phyloP scores from a whole-genome alignment of 2,329 filamentous ascomycete genomes.

The Fusarium annulatum region DNA sequence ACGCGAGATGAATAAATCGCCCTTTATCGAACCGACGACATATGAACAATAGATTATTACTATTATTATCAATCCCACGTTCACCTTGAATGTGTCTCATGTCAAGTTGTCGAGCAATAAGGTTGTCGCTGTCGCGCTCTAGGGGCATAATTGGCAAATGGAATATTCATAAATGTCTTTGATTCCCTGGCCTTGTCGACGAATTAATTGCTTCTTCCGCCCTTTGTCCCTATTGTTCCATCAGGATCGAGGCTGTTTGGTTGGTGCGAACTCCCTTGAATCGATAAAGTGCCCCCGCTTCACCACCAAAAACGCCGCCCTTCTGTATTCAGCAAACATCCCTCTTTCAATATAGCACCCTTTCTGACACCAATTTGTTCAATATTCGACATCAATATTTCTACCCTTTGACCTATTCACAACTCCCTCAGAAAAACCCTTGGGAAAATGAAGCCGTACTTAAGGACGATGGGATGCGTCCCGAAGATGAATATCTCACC shows the following conservation, averaged over 20 bases:
- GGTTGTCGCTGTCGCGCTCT: neutral
- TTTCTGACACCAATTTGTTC: conserved; percentile 3
- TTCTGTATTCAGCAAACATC: conserved; percentile 9
- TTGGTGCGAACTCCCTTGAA: conserved; percentile 32
- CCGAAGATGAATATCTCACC: conserved; percentile 19
- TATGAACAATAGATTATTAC: conserved; percentile 4
- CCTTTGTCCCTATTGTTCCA: conserved; percentile 29
- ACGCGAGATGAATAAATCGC: conserved; percentile 7
- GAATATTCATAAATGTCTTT: conserved; percentile 19
- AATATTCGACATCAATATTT: conserved; percentile 32
- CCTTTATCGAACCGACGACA: conserved; percentile 10
- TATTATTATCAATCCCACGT: neutral
- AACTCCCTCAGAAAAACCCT: conserved; percentile 28
- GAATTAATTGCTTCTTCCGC: conserved; percentile 26
- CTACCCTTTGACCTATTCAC: conserved; percentile 25
- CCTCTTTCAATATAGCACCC: conserved; percentile 26
- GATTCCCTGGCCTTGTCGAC: conserved; percentile 6
- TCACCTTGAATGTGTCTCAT: conserved; percentile 2
- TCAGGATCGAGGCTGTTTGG: neutral
- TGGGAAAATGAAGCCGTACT: conserved; percentile 36
- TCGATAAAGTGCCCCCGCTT: conserved; percentile 21
- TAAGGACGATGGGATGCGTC: conserved; percentile 32
- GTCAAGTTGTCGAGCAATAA: neutral
- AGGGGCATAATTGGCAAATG: conserved; percentile 2
- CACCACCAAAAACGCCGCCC: conserved; percentile 17